Base-by-base conservation (phyloP, 768 basidiomycete genomes). In the Cystoderma amianthinum region DNA sequence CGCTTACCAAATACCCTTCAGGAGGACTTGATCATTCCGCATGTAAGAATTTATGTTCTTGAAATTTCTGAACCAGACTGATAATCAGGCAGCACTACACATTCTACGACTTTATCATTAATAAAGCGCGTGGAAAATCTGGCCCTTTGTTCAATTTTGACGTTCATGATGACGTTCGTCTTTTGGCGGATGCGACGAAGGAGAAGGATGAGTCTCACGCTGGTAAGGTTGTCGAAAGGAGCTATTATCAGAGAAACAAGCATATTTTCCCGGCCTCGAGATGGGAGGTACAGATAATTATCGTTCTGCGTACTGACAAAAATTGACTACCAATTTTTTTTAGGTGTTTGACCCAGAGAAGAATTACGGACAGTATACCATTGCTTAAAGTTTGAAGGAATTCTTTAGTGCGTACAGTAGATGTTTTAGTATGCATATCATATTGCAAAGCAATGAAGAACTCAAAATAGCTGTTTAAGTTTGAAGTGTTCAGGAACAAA, bases 171-270 rank as follows among this genome's bases (percentile, higher is more conserved):
- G 96, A 99, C 58, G 89, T 99, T 3, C 86, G 96, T 13, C 62
- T 99, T 48, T 71, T 97, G 16, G 84, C 89, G 17, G 96, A 99
- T 55, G 96, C 95, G 2, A 91, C 93, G 1, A 78, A 84, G 50
- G 96, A 99, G 64, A 98, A 98, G 63, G 93, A 99, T 51, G 96
- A 99, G 61, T 93, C 89, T 13, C 96, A 99, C 56, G 96, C 96
- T 0, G 96, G 96, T 2, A 99, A 99, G 58, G 96, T 99, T 7
- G 94, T 97, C 4, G 96, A 98, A 62, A 67, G 96, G 47, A 86
- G 86, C 45, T 99, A 87, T 74, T 96, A 98, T 57, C 86, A 93
- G 53, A 71, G 93, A 39, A 95, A 92, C 55, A 99, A 98, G 49
- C 96, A 97, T 55, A 96, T 98, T 25, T 98, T 98, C 58, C 95